phyloP scores from a whole-genome alignment of 352 stramenopile species.

The Globisporangium viniferum region DNA sequence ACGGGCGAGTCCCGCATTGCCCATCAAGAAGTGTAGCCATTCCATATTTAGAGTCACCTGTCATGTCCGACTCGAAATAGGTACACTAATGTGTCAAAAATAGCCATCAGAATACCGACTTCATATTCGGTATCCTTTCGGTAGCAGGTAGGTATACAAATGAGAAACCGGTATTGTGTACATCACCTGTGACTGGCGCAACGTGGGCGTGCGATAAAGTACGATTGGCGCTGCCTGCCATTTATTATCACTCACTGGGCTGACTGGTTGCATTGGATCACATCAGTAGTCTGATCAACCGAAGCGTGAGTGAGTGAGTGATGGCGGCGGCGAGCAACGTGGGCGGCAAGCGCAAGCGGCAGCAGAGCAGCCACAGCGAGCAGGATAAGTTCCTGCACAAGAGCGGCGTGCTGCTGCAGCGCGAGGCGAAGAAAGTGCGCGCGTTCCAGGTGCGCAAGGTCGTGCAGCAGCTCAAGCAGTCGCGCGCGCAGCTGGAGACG shows the following conservation, averaged over 20 bases:
- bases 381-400: slow-evolving; percentile 75
- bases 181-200: not conserved
- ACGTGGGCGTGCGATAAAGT: not conserved
- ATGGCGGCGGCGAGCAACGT: slow-evolving; percentile 9
- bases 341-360: slow-evolving; percentile 53
- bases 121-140: too few species aligned
- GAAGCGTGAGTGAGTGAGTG: not conserved
- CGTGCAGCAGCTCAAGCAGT: slow-evolving; percentile 68
- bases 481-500: slow-evolving; percentile 5
- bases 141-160: too few species aligned
- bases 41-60: not conserved
- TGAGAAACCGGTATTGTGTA: not conserved
- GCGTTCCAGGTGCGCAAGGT: slow-evolving; percentile 61
- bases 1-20: not conserved
- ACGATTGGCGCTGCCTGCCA: slow-evolving; percentile 5
- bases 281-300: not conserved
- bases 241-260: not conserved
- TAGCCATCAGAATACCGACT: not conserved
- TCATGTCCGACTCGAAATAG: not conserved
- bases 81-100: not conserved
- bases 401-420: slow-evolving; percentile 61
- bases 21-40: not conserved
- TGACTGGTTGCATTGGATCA: not conserved
- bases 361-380: slow-evolving; percentile 38
- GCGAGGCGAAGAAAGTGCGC: slow-evolving; percentile 73